Conservation (phyloP, 1,284 basidiomycete genomes). For the Cyathus olla region DNA sequence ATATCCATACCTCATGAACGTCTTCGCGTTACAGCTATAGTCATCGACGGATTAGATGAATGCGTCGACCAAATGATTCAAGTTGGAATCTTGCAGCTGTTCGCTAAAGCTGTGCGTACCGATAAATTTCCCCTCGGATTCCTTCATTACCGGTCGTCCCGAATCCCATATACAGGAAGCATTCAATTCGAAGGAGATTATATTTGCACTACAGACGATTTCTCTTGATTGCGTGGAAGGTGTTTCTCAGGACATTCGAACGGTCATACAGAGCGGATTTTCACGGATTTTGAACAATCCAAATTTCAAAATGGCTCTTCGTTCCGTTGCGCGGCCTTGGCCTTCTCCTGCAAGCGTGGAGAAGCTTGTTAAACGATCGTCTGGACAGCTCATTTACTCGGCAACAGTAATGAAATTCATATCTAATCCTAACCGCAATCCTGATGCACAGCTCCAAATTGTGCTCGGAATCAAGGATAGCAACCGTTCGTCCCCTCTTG, state of each 20-base stretch:
- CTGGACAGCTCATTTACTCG: constrained; percentile 35
- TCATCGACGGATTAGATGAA: constrained; percentile 39
- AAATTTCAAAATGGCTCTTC: neutral
- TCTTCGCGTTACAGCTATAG: constrained; percentile 10
- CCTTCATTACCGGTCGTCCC: constrained; percentile 35
- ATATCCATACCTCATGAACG: neutral
- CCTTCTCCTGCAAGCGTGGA: constrained; percentile 21
- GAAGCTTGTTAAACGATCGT: constrained; percentile 24
- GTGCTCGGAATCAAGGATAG: constrained; percentile 16
- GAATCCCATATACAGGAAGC: constrained; percentile 33
- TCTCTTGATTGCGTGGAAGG: neutral
- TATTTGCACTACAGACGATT: neutral
- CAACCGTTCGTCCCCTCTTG: constrained; percentile 7
- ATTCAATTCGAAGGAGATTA: constrained; percentile 20
- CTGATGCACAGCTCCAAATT: constrained; percentile 27
- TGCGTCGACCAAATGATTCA: constrained; percentile 31
- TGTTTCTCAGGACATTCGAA: neutral
- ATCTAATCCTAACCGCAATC: constrained; percentile 23
- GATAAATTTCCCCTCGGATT: constrained; percentile 29
- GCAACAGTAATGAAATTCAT: constrained; percentile 33
- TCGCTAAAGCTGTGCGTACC: constrained; percentile 31
- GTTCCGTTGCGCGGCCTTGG: constrained; percentile 15
- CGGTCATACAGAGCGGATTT: neutral
- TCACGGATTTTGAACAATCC: neutral
- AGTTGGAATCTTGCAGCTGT: constrained; percentile 31